Percentiles rank a stretch among this genome's conserved stretches.
Evolutionary conservation across 371 early-diverging fungal genomes (phyloP).

Genomic region (Rhizomucor pusillus): DNA sequence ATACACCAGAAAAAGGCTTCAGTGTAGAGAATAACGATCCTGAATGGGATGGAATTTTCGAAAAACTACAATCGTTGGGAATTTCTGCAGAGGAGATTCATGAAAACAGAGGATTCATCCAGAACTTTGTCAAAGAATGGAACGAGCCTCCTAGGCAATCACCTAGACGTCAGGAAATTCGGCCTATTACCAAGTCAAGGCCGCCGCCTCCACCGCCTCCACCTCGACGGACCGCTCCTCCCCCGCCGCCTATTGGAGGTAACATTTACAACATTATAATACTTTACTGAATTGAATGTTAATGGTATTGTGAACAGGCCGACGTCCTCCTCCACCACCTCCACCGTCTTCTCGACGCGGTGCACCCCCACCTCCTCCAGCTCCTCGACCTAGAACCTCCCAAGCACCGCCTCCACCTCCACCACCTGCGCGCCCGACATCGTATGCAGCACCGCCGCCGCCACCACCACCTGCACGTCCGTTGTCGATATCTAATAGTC

Average conservation of each 20-base stretch:
- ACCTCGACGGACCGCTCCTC: slow-evolving; percentile 20
- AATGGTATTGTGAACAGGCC: slow-evolving; percentile 18
- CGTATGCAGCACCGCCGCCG: slow-evolving; percentile 4
- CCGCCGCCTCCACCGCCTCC: slow-evolving; percentile 43
- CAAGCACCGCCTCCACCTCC: slow-evolving; percentile 24
- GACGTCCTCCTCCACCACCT: slow-evolving; percentile 46
- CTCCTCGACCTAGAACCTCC: slow-evolving; percentile 11
- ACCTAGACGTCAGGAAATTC: no score
- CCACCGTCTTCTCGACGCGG: slow-evolving; percentile 15
- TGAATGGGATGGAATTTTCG: slow-evolving; percentile 74
- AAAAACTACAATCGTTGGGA: slow-evolving; percentile 45
- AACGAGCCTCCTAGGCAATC: slow-evolving; percentile 27
- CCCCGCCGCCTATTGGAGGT: slow-evolving; percentile 37
- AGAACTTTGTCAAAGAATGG: slow-evolving; percentile 43
- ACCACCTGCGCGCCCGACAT: slow-evolving; percentile 17
- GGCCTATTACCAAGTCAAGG: slow-evolving; percentile 13
- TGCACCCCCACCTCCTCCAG: slow-evolving; percentile 16
- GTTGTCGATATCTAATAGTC: not conserved
- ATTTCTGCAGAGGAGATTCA: slow-evolving; percentile 43
- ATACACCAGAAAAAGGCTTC: slow-evolving; percentile 79
- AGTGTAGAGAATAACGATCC: slow-evolving; percentile 79
- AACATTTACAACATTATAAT: slow-evolving; percentile 4
- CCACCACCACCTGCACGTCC: slow-evolving; percentile 12
- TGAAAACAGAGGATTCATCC: slow-evolving; percentile 46
- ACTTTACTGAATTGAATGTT: not conserved